Base-by-base conservation (phyloP, 2,329 filamentous ascomycete species). In the Arthrobotrys entomopaga region DNA sequence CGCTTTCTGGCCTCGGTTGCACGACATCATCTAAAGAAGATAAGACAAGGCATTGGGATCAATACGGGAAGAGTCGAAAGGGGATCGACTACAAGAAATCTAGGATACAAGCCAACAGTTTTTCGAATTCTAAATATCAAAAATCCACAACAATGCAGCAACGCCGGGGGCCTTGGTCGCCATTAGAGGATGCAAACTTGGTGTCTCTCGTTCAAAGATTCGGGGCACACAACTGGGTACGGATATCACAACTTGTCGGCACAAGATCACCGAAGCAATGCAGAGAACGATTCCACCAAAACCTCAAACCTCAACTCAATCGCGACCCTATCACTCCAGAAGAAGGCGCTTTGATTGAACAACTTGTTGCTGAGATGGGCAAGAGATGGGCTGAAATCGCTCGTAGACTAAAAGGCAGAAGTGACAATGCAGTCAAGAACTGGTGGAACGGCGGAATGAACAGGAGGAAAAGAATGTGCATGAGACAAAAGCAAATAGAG, bases 391-490 rank as follows among this genome's bases (percentile, higher is more conserved):
- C 93, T 1, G 92, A 97, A 80, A 97, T 97, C 80, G 92, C 93
- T 50, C 87, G 93, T 77, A 86, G 88, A 52, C 86, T 97, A 19
- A 86, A 90, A 64, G 92, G 92, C 77, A 90, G 93, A 79, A 96
- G 93, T 81, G 93, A 97, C 84, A 97, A 97, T 80, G 91, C 92
- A 26, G 92, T 97, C 76, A 97, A 97, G 87, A 97, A 97, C 82
- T 97, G 93, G 92, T 97, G 91, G 91, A 97, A 97, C 80, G 93
- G 93, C 57, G 91, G 90, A 80, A 91, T 93, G 86, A 97, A 97
- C 83, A 88, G 93, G 79, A 86, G 90, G 79, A 86, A 84, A 79
- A 84, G 88, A 77, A 81, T 84, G 60, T 77, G 71, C 60, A 77
- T 76, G 76, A 76, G 72, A 20, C 72, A 77, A 50, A 76, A 63